Percentiles rank a stretch among this genome's conserved stretches.
These are phyloP conservation scores for Pontederia paniculata DNA, from an alignment of 176 grass and related monocot genomes.

Conservation along the genomic window DNA sequence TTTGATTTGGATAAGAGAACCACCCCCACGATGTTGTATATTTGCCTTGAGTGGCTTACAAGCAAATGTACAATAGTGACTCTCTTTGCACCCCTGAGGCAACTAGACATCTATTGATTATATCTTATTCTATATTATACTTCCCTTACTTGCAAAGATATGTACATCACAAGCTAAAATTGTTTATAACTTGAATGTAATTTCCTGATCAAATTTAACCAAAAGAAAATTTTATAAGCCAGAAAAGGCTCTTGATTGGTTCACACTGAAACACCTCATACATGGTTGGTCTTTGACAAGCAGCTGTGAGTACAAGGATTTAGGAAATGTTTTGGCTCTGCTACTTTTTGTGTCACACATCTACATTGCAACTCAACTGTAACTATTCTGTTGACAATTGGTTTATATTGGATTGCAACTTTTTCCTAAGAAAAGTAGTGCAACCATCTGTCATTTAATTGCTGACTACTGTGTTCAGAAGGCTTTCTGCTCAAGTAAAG, in stretches of 20 bases:
- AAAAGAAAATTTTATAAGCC: no score
- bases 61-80: neutral
- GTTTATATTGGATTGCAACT: neutral
- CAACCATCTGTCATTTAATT: conserved; percentile 24
- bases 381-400: neutral
- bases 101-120: neutral
- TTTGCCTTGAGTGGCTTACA: conserved; percentile 16
- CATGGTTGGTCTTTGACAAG: no score
- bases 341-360: neutral
- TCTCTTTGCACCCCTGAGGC: neutral
- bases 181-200: no score
- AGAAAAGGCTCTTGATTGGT: no score
- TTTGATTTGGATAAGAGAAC: conserved; percentile 41
- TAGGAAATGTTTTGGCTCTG: no score
- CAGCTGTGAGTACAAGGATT: no score
- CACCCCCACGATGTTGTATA: conserved; percentile 17
- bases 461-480: conserved; percentile 31
- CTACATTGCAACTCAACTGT: neutral
- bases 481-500: conserved; percentile 67
- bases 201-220: no score
- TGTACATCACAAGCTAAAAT: no score
- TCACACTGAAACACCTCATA: no score
- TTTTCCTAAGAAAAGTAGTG: neutral
- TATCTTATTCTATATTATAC: no score
- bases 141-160: no score